Base-by-base conservation (phyloP, 2,329 filamentous ascomycete species). In the Aspergillus pseudoglaucus region DNA sequence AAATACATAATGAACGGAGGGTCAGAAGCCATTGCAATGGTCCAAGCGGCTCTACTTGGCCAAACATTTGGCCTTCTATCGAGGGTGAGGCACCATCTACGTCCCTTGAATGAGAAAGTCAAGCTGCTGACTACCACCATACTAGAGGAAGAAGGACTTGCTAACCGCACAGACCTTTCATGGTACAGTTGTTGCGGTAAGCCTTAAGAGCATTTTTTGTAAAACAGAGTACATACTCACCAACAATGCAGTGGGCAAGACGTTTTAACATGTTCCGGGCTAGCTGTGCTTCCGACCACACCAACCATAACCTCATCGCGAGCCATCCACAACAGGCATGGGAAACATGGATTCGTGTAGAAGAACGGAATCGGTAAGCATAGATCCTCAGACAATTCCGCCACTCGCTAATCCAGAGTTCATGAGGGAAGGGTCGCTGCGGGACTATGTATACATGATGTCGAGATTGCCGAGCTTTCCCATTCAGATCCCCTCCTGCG, bases 51-150 rank as follows among this genome's bases (percentile, higher is more conserved):
- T 14, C 49, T 64, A 4, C 59, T 64, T 17, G 61, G 60, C 9
- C 61, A 63, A 48, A 63, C 59, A 2, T 64, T 63, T 47, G 61
- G 54, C 1, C 42, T 63, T 14, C 56, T 64, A 3, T 59, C 58
- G 12, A 57, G 56, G 20, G 20, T 20, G 20, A 2, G 20, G 20
- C 20, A 20, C 20, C 20, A 20, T 20, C 20, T 4, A 4, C 20
- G 20, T 20, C 20, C 20, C 20, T 20, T 3, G 20, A 20, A 20
- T 20, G 20, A 20, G 20, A 20, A 20, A 4, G 20, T 20, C 20
- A 20, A 20, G 20, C 20, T 20, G 20, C 20, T 20, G 20, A 20
- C 20, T 20, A 20, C 20, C 4, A 20, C 20, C 20, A 20, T 20
- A 20, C 4, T 50, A 55, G 56, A 35, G 54, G 53, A 10, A 59